These are phyloP conservation scores for Auriscalpium microsporum DNA, from an alignment of 768 basidiomycete species.

Conservation along the genomic window DNA sequence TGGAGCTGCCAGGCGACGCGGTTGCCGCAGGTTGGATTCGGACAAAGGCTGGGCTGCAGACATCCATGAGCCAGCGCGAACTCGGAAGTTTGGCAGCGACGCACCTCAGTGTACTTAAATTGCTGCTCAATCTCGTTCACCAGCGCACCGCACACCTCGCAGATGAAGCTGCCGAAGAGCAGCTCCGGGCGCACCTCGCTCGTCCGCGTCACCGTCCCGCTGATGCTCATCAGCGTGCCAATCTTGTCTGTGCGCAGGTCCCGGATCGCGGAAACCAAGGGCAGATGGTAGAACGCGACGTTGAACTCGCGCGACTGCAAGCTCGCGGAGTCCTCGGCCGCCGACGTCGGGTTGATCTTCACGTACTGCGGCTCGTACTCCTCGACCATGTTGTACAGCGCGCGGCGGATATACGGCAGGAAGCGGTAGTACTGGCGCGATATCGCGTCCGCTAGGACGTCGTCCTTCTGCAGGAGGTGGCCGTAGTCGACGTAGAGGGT, in stretches of 20 bases:
- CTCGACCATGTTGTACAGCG: constrained; percentile 82
- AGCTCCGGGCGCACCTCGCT: constrained; percentile 96
- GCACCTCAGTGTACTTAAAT: constrained; percentile 97
- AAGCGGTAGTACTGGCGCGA: constrained; percentile 96
- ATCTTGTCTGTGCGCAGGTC: constrained; percentile 90
- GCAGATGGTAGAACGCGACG: constrained; percentile 92
- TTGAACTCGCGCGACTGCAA: constrained; percentile 90
- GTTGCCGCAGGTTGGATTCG: constrained; percentile 91
- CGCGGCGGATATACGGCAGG: constrained; percentile 87
- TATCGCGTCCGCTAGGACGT: constrained; percentile 89
- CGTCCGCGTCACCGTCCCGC: constrained; percentile 94
- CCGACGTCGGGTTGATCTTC: constrained; percentile 88
- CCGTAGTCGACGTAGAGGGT: constrained; percentile 96
- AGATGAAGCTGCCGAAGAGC: constrained; percentile 87
- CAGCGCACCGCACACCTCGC: constrained; percentile 77
- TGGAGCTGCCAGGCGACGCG: constrained; percentile 86
- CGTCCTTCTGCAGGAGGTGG: constrained; percentile 84
- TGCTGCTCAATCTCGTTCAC: constrained; percentile 96
- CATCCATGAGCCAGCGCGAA: not conserved
- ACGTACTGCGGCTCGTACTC: constrained; percentile 90
- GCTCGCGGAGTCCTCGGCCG: constrained; percentile 77
- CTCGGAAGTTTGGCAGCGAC: constrained; percentile 3
- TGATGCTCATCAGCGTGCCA: constrained; percentile 89
- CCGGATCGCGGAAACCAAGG: constrained; percentile 89
- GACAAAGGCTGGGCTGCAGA: constrained; percentile 80